Evolutionary conservation across 108 stramenopile species (phyloP).

Genomic region (Nannochloropsis oceanica): DNA sequence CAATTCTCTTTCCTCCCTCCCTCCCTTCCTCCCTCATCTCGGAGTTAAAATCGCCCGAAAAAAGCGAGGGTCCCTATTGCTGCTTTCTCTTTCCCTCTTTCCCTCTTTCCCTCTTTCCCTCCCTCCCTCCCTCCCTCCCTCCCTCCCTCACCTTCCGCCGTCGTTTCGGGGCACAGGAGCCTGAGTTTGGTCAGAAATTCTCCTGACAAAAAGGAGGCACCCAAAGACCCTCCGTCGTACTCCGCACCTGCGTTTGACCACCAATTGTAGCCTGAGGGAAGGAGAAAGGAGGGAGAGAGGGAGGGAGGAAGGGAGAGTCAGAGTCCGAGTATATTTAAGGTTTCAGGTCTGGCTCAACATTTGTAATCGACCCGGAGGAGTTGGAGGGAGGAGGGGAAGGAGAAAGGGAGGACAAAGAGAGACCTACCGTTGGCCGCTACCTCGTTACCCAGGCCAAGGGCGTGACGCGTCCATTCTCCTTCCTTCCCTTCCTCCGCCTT

Average conservation of each 20-base stretch:
- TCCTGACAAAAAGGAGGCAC: neutral
- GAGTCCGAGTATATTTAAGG: too few species aligned
- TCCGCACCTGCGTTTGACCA: neutral
- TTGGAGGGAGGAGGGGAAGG: too few species aligned
- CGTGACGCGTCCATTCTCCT: neutral
- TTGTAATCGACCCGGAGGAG: too few species aligned
- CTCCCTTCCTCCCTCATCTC: neutral
- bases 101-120: too few species aligned
- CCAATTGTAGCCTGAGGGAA: neutral
- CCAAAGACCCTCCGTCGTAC: neutral
- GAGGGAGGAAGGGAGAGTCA: too few species aligned
- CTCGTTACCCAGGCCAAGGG: neutral
- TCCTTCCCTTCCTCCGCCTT: neutral
- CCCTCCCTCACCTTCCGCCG: neutral
- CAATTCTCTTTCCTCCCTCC: neutral
- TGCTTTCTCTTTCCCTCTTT: too few species aligned
- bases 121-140: neutral
- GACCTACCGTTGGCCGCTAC: neutral
- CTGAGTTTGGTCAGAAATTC: neutral
- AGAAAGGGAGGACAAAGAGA: too few species aligned
- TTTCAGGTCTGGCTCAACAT: too few species aligned
- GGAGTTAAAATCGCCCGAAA: too few species aligned
- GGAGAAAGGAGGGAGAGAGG: neutral
- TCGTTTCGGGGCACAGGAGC: neutral
- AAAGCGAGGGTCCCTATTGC: too few species aligned